Base-by-base conservation (phyloP, 768 basidiomycete species). In the Lactarius indigo region DNA sequence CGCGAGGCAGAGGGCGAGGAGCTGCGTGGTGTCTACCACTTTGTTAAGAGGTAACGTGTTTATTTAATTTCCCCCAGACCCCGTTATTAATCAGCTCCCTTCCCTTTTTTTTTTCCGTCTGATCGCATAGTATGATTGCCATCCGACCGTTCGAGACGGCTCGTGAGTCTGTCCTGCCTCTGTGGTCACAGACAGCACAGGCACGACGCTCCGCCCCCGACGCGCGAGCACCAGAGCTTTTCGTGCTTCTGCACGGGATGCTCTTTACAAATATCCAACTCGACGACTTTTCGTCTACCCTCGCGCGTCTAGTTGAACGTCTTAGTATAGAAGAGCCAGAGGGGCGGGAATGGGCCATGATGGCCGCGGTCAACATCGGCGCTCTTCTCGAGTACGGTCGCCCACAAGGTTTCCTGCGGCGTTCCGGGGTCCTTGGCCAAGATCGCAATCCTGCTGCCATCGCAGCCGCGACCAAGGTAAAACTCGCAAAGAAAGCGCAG, bases 271-370 rank as follows among this genome's bases (percentile, higher is more conserved):
- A 91, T 69, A 94, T 97, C 69, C 85, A 95, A 69, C 86, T 99
- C 31, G 97, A 99, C 75, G 91, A 95, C 74, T 98, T 98, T 74
- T 78, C 84, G 52, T 82, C 87, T 15, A 89, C 89, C 0, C 84
- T 95, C 30, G 90, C 89, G 1, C 89, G 94, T 23, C 91, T 96
- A 74, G 82, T 94, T 61, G 95, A 96, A 75, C 88, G 92, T 47
- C 83, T 96, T 3, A 83, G 87, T 61, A 89, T 95, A 64, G 92
- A 96, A 68, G 87, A 85, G 12, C 88, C 86, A 0, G 85, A 91
- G 70, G 90, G 88, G 73, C 86, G 88, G 33, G 93, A 96, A 64
- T 99, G 97, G 97, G 89, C 93, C 71, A 94, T 96, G 90, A 96
- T 98, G 93, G 96, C 87, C 0, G 79, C 90, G 56, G 81, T 93